Percentiles rank a stretch among this genome's conserved stretches.
Evolutionary conservation across 495 filamentous ascomycete genomes (phyloP).

Genomic region (Evernia prunastri): DNA sequence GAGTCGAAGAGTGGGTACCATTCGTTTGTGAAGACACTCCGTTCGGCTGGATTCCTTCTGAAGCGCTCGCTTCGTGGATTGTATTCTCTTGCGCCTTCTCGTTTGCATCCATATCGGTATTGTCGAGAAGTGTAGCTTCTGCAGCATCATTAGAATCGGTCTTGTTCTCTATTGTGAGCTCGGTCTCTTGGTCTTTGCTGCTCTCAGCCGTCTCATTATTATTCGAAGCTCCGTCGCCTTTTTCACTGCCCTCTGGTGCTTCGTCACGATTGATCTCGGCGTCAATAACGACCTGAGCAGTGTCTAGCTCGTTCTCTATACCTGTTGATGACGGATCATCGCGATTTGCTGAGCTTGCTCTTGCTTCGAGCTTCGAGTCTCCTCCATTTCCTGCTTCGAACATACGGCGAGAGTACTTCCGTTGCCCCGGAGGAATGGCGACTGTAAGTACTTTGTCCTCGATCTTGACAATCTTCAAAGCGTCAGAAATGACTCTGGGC

Average conservation of each 20-base stretch:
- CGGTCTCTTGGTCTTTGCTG: not conserved
- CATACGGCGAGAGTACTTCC: conserved; percentile 33
- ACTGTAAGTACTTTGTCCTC: conserved; percentile 36
- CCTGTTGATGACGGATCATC: not conserved
- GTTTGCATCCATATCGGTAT: not conserved
- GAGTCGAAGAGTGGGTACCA: not conserved
- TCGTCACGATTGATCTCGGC: not conserved
- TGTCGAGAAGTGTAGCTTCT: not conserved
- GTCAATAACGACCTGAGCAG: not conserved
- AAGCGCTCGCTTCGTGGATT: not conserved
- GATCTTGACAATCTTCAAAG: conserved; percentile 36
- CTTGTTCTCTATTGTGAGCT: not conserved
- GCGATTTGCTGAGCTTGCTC: not conserved
- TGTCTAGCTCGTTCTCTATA: not conserved
- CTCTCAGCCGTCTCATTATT: not conserved
- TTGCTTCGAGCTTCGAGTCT: not conserved
- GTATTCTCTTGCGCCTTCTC: not conserved
- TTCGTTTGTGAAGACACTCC: not conserved
- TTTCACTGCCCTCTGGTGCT: not conserved
- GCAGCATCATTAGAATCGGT: not conserved
- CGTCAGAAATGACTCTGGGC: not conserved
- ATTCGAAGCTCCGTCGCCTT: not conserved
- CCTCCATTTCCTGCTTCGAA: conserved; percentile 7
- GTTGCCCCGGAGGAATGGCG: conserved; percentile 40
- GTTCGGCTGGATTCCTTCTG: not conserved